Conservation (phyloP, 129 eudicot species). For the Calendula officinalis region DNA sequence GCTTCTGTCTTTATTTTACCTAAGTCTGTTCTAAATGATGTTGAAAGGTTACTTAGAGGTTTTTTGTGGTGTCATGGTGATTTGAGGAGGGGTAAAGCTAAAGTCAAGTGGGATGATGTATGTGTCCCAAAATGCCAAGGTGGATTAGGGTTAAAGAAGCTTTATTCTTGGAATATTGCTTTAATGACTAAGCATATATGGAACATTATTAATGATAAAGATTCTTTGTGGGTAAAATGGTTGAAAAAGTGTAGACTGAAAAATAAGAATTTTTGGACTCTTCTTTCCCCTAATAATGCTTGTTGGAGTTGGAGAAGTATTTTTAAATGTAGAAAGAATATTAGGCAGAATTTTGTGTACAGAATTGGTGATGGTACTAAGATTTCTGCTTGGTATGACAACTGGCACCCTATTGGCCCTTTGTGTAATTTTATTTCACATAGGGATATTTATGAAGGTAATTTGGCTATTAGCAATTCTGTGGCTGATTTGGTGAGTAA, state of each 20-base stretch:
- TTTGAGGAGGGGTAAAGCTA: neutral
- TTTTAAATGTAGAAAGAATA: neutral
- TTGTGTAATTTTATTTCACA: neutral
- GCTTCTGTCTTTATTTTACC: neutral
- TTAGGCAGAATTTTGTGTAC: neutral
- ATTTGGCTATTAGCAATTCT: neutral
- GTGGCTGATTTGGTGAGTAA: neutral
- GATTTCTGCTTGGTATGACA: neutral
- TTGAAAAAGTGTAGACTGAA: neutral
- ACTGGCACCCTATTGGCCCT: neutral
- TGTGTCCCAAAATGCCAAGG: neutral
- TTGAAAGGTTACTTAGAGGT: neutral
- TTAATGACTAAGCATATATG: neutral
- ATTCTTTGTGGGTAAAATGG: neutral
- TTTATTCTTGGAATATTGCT: neutral
- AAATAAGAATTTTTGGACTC: neutral
- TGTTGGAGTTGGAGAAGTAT: neutral
- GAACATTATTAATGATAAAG: neutral
- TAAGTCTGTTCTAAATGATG: neutral
- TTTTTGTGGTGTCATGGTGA: neutral
- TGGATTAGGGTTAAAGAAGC: neutral
- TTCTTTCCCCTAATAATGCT: neutral
- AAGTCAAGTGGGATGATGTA: neutral
- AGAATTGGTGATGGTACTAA: neutral
- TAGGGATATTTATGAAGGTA: neutral